Percentiles rank a stretch among this genome's conserved stretches.
phyloP scores from a whole-genome alignment of 106 monocot species.

The Apostasia ramifera region DNA sequence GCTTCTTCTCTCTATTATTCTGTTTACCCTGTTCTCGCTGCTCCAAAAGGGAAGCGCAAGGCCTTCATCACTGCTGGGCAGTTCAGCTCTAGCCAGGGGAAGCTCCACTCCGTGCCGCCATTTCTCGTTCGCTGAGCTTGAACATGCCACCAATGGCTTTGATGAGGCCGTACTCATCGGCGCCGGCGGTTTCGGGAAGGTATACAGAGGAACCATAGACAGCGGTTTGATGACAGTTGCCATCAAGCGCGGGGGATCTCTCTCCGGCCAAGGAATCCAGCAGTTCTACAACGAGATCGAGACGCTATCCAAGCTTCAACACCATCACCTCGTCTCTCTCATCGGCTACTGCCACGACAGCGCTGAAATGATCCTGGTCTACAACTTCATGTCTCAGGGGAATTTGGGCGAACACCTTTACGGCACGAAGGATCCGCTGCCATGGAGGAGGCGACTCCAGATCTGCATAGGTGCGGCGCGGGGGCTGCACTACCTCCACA shows the following conservation, averaged over 20 bases:
- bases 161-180: slow-evolving; percentile 20
- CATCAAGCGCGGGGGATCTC: slow-evolving; percentile 27
- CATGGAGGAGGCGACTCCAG: slow-evolving; percentile 33
- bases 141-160: slow-evolving; percentile 19
- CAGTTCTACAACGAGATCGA: slow-evolving; percentile 37
- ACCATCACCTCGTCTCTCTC: slow-evolving; percentile 35
- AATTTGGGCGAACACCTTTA: slow-evolving; percentile 29
- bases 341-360: slow-evolving; percentile 41
- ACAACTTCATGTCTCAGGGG: slow-evolving; percentile 34
- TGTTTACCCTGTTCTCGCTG: neutral
- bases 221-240: slow-evolving; percentile 17
- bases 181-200: slow-evolving; percentile 29
- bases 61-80: neutral
- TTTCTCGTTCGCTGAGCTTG: slow-evolving; percentile 27
- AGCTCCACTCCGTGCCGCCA: slow-evolving; percentile 21
- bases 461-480: slow-evolving; percentile 42
- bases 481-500: slow-evolving; percentile 45
- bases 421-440: slow-evolving; percentile 12
- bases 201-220: slow-evolving; percentile 18
- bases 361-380: slow-evolving; percentile 35
- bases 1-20: neutral
- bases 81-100: neutral
- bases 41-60: neutral
- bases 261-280: slow-evolving; percentile 24
- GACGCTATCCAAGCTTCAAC: slow-evolving; percentile 32